A percentile compares a stretch with the other conserved stretches of the same genome.
Evolutionary conservation across 2,329 filamentous ascomycete species (phyloP).

Genomic region (Xylariaceae sp.): DNA sequence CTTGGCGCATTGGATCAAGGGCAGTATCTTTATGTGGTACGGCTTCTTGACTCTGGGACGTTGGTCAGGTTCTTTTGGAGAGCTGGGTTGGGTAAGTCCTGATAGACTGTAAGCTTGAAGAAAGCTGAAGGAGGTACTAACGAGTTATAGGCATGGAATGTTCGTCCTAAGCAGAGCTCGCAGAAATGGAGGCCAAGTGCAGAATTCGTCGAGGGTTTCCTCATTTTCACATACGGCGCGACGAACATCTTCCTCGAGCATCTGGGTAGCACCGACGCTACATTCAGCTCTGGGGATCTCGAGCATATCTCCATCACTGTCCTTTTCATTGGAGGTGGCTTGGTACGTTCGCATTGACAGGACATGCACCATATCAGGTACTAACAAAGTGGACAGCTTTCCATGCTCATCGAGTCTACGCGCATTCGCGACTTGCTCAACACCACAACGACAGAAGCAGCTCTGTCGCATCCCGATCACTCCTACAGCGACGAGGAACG

Average conservation of each 20-base stretch:
- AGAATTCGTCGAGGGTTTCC: slow-evolving; percentile 82
- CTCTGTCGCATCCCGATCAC: slow-evolving; percentile 30
- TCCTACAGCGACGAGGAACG: slow-evolving; percentile 41
- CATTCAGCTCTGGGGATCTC: slow-evolving; percentile 73
- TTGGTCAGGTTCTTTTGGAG: slow-evolving; percentile 85
- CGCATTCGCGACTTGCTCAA: slow-evolving; percentile 63
- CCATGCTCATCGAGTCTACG: slow-evolving; percentile 75
- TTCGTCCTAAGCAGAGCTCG: slow-evolving; percentile 56
- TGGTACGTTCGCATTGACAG: slow-evolving; percentile 50
- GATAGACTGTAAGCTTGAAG: slow-evolving; percentile 12
- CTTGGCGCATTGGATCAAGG: slow-evolving; percentile 90
- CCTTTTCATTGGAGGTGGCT: slow-evolving; percentile 86
- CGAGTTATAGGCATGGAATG: slow-evolving; percentile 67
- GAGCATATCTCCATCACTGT: slow-evolving; percentile 91
- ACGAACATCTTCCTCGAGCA: slow-evolving; percentile 94
- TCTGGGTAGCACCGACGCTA: slow-evolving; percentile 63
- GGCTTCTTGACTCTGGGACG: slow-evolving; percentile 81
- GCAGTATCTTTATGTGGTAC: slow-evolving; percentile 91
- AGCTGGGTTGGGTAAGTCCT: slow-evolving; percentile 71
- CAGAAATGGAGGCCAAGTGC: slow-evolving; percentile 69
- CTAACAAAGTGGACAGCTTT: slow-evolving; percentile 24
- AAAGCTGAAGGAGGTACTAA: slow-evolving; percentile 1
- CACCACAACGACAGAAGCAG: slow-evolving; percentile 40
- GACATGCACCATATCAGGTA: background rate
- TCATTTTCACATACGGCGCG: slow-evolving; percentile 84